A percentile compares a stretch with the other conserved stretches of the same genome.
Conservation (phyloP, 169 alveolate genomes). For the Cryptosporidium viatorum region DNA sequence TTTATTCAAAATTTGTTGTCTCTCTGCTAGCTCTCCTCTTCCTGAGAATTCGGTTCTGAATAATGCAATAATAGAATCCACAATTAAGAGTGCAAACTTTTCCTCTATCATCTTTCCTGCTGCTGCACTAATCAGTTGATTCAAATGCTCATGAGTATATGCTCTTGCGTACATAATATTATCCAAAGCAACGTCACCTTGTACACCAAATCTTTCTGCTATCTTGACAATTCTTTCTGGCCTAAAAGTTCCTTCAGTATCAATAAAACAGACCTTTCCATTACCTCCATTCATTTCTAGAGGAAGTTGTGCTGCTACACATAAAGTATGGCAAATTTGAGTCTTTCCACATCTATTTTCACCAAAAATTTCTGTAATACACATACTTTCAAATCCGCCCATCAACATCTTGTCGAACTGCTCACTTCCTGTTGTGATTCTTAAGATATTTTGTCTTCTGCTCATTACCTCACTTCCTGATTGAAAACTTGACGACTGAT, state of each 20-base stretch:
- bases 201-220: conserved; percentile 89
- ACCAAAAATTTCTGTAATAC: conserved; percentile 90
- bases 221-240: conserved; percentile 89
- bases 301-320: conserved; percentile 87
- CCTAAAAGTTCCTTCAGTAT: conserved; percentile 92
- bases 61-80: conserved; percentile 88
- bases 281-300: conserved; percentile 87
- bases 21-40: conserved; percentile 90
- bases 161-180: conserved; percentile 91
- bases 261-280: conserved; percentile 91
- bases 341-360: conserved; percentile 89
- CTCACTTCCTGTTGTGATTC: conserved; percentile 85
- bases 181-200: conserved; percentile 85
- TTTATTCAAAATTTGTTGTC: conserved; percentile 87
- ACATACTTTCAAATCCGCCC: conserved; percentile 90
- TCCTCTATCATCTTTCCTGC: conserved; percentile 89
- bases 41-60: conserved; percentile 91
- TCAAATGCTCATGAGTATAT: conserved; percentile 87
- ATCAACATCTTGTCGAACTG: conserved; percentile 85
- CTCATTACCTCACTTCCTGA: conserved; percentile 84
- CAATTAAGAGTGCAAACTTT: conserved; percentile 86
- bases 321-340: conserved; percentile 86
- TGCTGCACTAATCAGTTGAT: conserved; percentile 84
- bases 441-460: conserved; percentile 81
- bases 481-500: conserved; percentile 81